Evolutionary conservation across 306 rosid genomes (phyloP), one percentile per base, ranked within the genome.

Genomic region (Erythrophleum fordii): DNA sequence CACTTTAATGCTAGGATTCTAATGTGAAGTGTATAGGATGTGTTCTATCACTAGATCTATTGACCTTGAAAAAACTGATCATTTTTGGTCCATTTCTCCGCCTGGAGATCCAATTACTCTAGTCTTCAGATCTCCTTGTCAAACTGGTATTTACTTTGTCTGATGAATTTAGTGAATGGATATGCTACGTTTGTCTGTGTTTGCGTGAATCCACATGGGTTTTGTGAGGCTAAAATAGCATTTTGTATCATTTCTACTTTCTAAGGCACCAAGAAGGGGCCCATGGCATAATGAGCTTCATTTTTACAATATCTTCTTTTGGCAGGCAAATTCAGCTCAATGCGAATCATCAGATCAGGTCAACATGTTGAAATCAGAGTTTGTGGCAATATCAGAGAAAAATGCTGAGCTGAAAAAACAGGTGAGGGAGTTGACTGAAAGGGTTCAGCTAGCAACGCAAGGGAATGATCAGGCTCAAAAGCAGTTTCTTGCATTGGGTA

Each of bases 381-480:
- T 83, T 73, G 83, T 86, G 52, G 85, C 92, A 4, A 80, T 69
- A 18, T 82, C 90, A 3, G 94, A 90, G 69, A 89, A 82, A 48
- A 95, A 89, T 75, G 84, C 86, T 7, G 86, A 84, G 83, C 81
- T 95, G 77, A 86, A 84, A 29, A 91, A 86, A 56, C 90, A 80
- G 83, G 82, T 87, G 42, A 93, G 85, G 86, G 97, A 93, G 45
- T 80, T 95, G 75, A 90, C 91, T 1, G 87, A 89, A 70, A 91
- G 88, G 89, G 82, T 95, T 69, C 78, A 65, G 74, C 82, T 86
- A 49, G 98, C 91, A 1, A 94, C 88, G 81, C 98, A 92, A 83
- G 89, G 91, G 80, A 86, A 85, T 87, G 98, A 92, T 78, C 90
- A 91, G 35, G 95, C 92, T 34, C 92, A 89, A 86, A 93, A 95